These are phyloP conservation scores for Heliamphora exappendiculata DNA, from an alignment of 148 eudicot species.

Conservation along the genomic window DNA sequence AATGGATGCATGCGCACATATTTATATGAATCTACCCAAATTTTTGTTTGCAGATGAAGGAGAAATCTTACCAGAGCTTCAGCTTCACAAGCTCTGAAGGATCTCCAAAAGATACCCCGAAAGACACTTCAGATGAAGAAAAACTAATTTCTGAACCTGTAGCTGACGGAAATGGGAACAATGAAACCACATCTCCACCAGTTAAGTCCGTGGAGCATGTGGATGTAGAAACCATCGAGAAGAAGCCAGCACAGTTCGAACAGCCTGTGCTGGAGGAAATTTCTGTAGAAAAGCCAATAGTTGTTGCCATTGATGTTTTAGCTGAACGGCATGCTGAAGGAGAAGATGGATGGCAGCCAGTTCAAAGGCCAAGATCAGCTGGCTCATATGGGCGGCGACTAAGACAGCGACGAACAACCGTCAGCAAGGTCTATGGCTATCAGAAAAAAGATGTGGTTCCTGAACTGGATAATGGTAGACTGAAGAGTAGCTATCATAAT, in stretches of 20 bases:
- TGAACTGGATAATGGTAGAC: slow-evolving; percentile 50
- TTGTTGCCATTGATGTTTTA: slow-evolving; percentile 26
- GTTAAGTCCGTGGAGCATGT: slow-evolving; percentile 11
- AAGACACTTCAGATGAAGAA: slow-evolving; percentile 32
- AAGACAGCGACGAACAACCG: slow-evolving; percentile 58
- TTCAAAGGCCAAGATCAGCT: slow-evolving; percentile 84
- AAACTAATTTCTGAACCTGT: slow-evolving; percentile 35
- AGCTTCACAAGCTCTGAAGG: slow-evolving; percentile 38
- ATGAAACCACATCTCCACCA: slow-evolving; percentile 19
- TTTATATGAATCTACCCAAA: slow-evolving; percentile 1
- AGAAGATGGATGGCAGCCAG: slow-evolving; percentile 96
- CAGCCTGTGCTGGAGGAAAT: slow-evolving; percentile 37
- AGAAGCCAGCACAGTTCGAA: slow-evolving; percentile 24
- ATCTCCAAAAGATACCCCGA: slow-evolving; percentile 32
- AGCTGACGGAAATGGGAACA: slow-evolving; percentile 14
- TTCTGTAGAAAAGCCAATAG: slow-evolving; percentile 18
- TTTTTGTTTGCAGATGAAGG: slow-evolving; percentile 45
- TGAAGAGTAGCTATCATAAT: slow-evolving; percentile 48
- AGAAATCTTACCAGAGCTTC: slow-evolving; percentile 43
- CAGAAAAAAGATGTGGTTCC: slow-evolving; percentile 60
- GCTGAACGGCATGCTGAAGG: slow-evolving; percentile 60
- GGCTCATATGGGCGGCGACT: slow-evolving; percentile 66
- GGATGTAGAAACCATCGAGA: slow-evolving; percentile 22
- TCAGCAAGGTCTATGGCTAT: slow-evolving; percentile 55
- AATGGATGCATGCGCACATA: no score